Base-by-base conservation (phyloP, 2,329 filamentous ascomycete species). In the Botrytis medusae region DNA sequence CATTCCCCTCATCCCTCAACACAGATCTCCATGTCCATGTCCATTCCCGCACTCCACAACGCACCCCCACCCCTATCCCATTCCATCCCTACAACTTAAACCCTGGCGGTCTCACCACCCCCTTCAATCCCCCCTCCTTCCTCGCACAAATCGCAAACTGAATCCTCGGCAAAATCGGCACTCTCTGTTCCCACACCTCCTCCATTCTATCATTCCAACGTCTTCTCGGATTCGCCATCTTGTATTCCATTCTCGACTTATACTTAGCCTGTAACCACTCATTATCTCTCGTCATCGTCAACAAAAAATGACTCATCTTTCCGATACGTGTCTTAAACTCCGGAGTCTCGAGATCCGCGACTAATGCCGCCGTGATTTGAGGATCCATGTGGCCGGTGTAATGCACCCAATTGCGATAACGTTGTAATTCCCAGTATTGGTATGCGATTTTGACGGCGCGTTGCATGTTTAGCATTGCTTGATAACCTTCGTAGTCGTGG, bases 381-480 rank as follows among this genome's bases (percentile, higher is more conserved):
- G 63, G 63, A 14, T 51, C 6, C 63, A 67, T 67, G 7, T 67
- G 44, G 3, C 48, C 25, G 1, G 63, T 67, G 7, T 51, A 67
- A 18, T 44, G 63, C 1, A 67, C 42, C 63, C 63, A 67, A 25
- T n/a, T 29, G 25, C 42, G 22, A 46, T 67, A 67, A 10, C 63
- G 63, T 22, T 48, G 63, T 10, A 44, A 20, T 0, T 67, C 63
- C 63, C 63, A 67, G 32, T 44, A 34, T n/a, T 40, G 44, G 9
- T 67, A 67, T 10, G 63, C 32, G 3, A 12, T 37, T 14, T 40
- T 67, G 32, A 67, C 18, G 3, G 63, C 63, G 34, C 32, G 32
- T 20, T 67, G 25, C 63, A 67, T 67, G 63, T 67, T 67, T 16
- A 46, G 14, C 63, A 67, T 67, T 5, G 32, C 63, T n/a, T 67